These are phyloP conservation scores for Pseudopithomyces maydicus DNA, from an alignment of 2,329 filamentous ascomycete species.

Conservation along the genomic window DNA sequence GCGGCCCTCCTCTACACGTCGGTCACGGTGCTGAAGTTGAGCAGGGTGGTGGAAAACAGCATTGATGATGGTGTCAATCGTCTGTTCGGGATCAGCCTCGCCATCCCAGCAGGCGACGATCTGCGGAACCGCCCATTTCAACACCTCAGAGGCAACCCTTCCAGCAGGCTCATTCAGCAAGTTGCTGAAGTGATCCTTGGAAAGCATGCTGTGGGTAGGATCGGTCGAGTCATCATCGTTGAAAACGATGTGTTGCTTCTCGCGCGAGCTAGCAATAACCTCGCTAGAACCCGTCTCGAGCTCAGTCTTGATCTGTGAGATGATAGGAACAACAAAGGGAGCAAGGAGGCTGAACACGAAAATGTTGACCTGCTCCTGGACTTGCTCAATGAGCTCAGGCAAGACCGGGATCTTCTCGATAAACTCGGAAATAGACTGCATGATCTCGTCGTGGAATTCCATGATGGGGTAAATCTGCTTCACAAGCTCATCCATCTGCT, in stretches of 20 bases:
- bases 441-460: slow-evolving; percentile 86
- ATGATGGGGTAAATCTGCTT: slow-evolving; percentile 86
- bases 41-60: slow-evolving; percentile 91
- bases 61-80: slow-evolving; percentile 75
- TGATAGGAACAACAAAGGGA: slow-evolving; percentile 83
- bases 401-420: slow-evolving; percentile 86
- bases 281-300: slow-evolving; percentile 84
- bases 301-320: slow-evolving; percentile 84
- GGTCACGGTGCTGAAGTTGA: slow-evolving; percentile 70
- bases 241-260: slow-evolving; percentile 87
- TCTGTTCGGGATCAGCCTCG: slow-evolving; percentile 71
- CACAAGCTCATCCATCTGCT: slow-evolving; percentile 74
- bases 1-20: slow-evolving; percentile 75
- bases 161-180: slow-evolving; percentile 87
- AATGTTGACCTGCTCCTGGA: slow-evolving; percentile 84
- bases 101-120: slow-evolving; percentile 88
- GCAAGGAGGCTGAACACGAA: slow-evolving; percentile 93
- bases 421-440: slow-evolving; percentile 76
- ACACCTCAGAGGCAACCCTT: slow-evolving; percentile 75
- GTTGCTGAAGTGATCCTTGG: slow-evolving; percentile 94
- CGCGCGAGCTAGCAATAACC: slow-evolving; percentile 82
- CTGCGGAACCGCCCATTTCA: slow-evolving; percentile 87
- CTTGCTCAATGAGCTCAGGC: slow-evolving; percentile 81
- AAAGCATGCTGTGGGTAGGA: slow-evolving; percentile 93
- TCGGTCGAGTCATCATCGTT: slow-evolving; percentile 75